Evolutionary conservation across 2,329 filamentous ascomycete species (phyloP).

Genomic region (Colletotrichum melonis): DNA sequence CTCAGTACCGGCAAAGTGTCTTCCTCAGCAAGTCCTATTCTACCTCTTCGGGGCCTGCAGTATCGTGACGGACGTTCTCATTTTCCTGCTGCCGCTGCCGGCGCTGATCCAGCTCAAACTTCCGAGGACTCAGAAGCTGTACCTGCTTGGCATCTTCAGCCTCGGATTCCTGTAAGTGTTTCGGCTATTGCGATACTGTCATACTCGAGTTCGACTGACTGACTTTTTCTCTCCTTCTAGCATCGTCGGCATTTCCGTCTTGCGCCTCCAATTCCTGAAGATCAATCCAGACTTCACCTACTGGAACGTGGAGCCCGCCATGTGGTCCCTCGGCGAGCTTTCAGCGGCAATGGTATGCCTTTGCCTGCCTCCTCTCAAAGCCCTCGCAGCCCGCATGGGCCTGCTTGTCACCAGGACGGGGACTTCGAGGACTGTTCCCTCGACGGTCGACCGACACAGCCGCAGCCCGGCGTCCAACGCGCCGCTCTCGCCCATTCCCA

Average conservation of each 20-base stretch:
- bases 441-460: neutral
- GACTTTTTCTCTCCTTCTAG: neutral
- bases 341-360: slow-evolving; percentile 38
- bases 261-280: slow-evolving; percentile 38
- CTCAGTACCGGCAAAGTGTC: slow-evolving; percentile 35
- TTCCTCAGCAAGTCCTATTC: slow-evolving; percentile 35
- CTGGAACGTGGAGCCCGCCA: slow-evolving; percentile 39
- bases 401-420: neutral
- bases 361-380: slow-evolving; percentile 38
- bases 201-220: neutral
- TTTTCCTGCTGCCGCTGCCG: slow-evolving; percentile 42
- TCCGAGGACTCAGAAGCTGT: slow-evolving; percentile 37
- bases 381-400: slow-evolving; percentile 15
- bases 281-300: slow-evolving; percentile 35
- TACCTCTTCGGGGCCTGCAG: slow-evolving; percentile 41
- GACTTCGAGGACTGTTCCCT: neutral
- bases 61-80: slow-evolving; percentile 41
- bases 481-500: neutral
- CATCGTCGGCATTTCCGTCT: slow-evolving; percentile 40
- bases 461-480: neutral
- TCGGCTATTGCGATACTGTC: too few relatives aligned
- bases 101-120: slow-evolving; percentile 40
- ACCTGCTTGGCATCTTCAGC: slow-evolving; percentile 42
- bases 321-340: slow-evolving; percentile 40
- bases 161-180: slow-evolving; percentile 42